phyloP scores from a whole-genome alignment of 2,329 filamentous ascomycete species.

The Alternaria gansuensis region DNA sequence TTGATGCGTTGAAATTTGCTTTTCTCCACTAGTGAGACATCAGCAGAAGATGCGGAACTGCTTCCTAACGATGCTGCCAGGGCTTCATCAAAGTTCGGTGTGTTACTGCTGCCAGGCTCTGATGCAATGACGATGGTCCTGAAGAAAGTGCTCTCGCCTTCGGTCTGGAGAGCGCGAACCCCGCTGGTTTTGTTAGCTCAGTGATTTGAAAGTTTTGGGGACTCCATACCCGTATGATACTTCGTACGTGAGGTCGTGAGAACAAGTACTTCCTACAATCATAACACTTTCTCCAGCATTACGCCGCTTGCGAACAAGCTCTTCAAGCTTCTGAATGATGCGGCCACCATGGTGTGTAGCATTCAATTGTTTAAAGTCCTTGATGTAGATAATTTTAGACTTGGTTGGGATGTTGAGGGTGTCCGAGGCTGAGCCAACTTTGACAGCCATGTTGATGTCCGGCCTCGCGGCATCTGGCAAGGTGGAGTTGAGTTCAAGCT shows the following conservation, averaged over 20 bases:
- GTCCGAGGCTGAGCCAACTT: slow-evolving; percentile 30
- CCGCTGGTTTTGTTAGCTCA: slow-evolving; percentile 37
- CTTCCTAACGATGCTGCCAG: slow-evolving; percentile 20
- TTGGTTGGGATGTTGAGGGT: slow-evolving; percentile 42
- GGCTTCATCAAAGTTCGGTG: slow-evolving; percentile 26
- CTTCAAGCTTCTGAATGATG: slow-evolving; percentile 74
- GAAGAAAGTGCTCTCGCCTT: slow-evolving; percentile 45
- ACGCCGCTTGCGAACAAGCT: slow-evolving; percentile 76
- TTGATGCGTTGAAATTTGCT: slow-evolving; percentile 63
- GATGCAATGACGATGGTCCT: slow-evolving; percentile 49
- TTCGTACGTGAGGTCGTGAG: slow-evolving; percentile 58
- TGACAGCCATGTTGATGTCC: slow-evolving; percentile 29
- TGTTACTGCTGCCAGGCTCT: slow-evolving; percentile 24
- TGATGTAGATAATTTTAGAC: slow-evolving; percentile 76
- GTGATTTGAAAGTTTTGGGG: background rate
- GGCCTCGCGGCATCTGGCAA: slow-evolving; percentile 31
- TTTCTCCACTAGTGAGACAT: slow-evolving; percentile 29
- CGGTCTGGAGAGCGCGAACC: slow-evolving; percentile 58
- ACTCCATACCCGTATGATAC: slow-evolving; percentile 47
- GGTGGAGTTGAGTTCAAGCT: slow-evolving; percentile 39
- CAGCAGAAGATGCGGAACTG: slow-evolving; percentile 11
- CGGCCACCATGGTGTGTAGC: slow-evolving; percentile 72
- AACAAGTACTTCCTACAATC: slow-evolving; percentile 79
- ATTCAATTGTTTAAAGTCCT: slow-evolving; percentile 81
- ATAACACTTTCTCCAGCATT: slow-evolving; percentile 75